Evolutionary conservation across 2,329 filamentous ascomycete species (phyloP).

Genomic region (Neofusicoccum sp.): DNA sequence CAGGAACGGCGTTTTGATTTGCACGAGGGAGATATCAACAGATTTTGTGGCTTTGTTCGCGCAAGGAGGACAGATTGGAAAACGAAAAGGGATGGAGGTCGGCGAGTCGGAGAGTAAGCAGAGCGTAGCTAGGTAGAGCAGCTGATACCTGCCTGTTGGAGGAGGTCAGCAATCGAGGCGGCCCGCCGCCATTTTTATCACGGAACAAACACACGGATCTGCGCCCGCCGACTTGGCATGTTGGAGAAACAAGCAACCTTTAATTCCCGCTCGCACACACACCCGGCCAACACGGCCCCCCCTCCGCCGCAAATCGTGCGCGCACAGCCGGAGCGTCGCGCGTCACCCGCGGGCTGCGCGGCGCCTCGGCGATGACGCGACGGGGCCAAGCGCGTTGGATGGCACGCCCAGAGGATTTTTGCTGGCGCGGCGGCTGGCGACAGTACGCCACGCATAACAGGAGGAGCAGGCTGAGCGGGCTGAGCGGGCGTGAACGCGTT

Average conservation of each 20-base stretch:
- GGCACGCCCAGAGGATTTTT: not conserved
- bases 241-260: conserved; percentile 20
- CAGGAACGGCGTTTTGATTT: conserved; percentile 18
- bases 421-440: conserved; percentile 9
- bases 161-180: conserved; percentile 7
- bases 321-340: not conserved
- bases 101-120: not conserved
- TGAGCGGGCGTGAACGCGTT: conserved; percentile 2
- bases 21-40: conserved; percentile 17
- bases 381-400: conserved; percentile 5
- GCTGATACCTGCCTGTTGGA: not conserved
- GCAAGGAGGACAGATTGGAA: conserved; percentile 2
- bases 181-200: conserved; percentile 4
- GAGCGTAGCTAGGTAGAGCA: not conserved
- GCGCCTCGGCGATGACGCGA: not conserved
- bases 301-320: conserved; percentile 16
- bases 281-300: conserved; percentile 3
- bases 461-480: not conserved
- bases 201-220: not conserved
- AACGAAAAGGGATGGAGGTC: not conserved
- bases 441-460: not conserved
- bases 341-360: not conserved
- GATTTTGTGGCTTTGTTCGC: not conserved
- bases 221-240: conserved; percentile 3
- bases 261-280: conserved; percentile 7